Evolutionary conservation across 2,329 filamentous ascomycete genomes (phyloP), one percentile per base, ranked within the genome.

Genomic region (Colletotrichum sp.): DNA sequence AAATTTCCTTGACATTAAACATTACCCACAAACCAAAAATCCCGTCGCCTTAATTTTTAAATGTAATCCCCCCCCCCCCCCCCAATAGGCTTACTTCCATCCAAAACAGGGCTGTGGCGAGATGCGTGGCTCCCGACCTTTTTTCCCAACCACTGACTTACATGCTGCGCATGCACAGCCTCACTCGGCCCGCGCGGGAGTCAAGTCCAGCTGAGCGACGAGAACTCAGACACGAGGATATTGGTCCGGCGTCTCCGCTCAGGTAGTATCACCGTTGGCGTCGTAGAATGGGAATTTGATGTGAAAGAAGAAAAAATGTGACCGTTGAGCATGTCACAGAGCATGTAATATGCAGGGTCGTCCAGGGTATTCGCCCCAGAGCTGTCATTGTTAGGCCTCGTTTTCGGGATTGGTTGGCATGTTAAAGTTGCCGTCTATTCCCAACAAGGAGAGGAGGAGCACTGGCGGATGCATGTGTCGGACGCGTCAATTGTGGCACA

Each of bases 401-500:
- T 52, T 70, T 62, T 39, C 57, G 10, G 32, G 34, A 24, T 52
- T 62, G 34, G 32, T 39, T 24, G 26, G 55, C 34, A 24, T 52
- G 34, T 52, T 22, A 18, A 8, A 39, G 55, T 34, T 39, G 24
- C 57, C 18, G 36, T 28, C 48, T 36, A 55, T 26, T 22, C 48
- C 66, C 52, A 44, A 39, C 16, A 32, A 60, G 22, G n/a, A 28
- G 52, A 39, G 16, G 22, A 44, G 22, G n/a, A 24, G n/a, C 64
- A 18, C 15, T 48, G n/a, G 16, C 8, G 48, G 65, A 26, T 48
- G 59, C 44, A 65, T 22, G 28, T 65, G 12, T 71, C 28, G 59
- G n/a, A 74, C 64, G 65, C 64, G 70, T 69, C 74, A 69, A 66
- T n/a, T 55, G 74, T 65, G 64, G 70, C 65, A 65, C 34, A 73